Conservation (phyloP, 345 rosid genomes). For the Triadica sebifera region DNA sequence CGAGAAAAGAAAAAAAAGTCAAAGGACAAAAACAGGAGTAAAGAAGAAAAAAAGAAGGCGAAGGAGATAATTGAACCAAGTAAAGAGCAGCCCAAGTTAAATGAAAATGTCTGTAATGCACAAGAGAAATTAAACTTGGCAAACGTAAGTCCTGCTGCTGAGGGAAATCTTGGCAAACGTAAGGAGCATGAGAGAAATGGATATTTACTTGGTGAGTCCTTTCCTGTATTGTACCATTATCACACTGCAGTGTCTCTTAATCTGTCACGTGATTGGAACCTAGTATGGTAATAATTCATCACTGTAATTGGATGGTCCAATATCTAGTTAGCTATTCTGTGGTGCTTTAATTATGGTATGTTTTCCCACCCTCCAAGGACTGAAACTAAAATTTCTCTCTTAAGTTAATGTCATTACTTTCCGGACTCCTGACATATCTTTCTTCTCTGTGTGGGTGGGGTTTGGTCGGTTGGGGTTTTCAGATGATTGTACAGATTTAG, state of each 20-base stretch:
- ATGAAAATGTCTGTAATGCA: constrained; percentile 17
- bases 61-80: constrained; percentile 34
- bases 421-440: background rate
- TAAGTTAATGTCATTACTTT: constrained; percentile 1
- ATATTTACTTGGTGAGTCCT: constrained; percentile 35
- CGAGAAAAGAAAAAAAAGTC: constrained; percentile 31
- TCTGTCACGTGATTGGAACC: constrained; percentile 25
- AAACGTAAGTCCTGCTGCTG: constrained; percentile 5
- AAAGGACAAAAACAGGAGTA: constrained; percentile 35
- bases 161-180: constrained; percentile 25
- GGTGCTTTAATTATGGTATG: constrained; percentile 21
- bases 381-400: constrained; percentile 9
- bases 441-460: background rate
- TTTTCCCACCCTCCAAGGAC: background rate
- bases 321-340: constrained; percentile 15
- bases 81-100: constrained; percentile 36
- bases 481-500: constrained; percentile 5
- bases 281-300: constrained; percentile 1
- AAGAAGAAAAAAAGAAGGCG: constrained; percentile 39
- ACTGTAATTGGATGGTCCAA: constrained; percentile 17
- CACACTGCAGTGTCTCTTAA: constrained; percentile 18
- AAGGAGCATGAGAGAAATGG: constrained; percentile 29
- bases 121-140: too few species aligned
- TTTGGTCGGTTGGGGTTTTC: background rate
- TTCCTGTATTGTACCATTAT: constrained; percentile 22